Percentiles rank a stretch among this genome's conserved stretches.
These are phyloP conservation scores for Firmiana major DNA, from an alignment of 345 rosid genomes.

Conservation along the genomic window DNA sequence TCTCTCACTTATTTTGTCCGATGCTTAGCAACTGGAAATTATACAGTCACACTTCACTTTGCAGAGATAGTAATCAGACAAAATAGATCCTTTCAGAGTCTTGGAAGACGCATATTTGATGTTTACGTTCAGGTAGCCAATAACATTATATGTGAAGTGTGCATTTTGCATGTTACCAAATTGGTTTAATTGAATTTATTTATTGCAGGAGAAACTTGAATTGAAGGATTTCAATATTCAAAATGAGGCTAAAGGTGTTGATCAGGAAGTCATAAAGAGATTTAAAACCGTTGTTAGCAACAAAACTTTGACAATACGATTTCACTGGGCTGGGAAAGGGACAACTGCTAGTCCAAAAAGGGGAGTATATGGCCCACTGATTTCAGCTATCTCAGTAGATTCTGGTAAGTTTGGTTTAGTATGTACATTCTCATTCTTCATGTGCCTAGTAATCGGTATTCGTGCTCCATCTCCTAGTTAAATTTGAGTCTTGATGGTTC, in stretches of 20 bases:
- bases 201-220: conserved; percentile 30
- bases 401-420: conserved; percentile 21
- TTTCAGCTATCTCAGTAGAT: conserved; percentile 44
- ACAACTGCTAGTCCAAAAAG: conserved; percentile 30
- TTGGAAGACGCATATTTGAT: conserved; percentile 48
- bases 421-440: background rate
- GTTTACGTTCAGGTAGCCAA: conserved; percentile 48
- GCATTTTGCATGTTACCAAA: background rate
- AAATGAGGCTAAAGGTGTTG: conserved; percentile 29
- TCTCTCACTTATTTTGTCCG: conserved; percentile 48
- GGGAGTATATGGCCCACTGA: conserved; percentile 43
- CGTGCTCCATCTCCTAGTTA: conserved; percentile 1
- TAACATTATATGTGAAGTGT: background rate
- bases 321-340: conserved; percentile 47
- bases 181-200: background rate
- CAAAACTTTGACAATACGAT: conserved; percentile 35
- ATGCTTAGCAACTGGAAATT: conserved; percentile 52
- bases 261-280: conserved; percentile 9
- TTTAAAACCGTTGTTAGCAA: conserved; percentile 25
- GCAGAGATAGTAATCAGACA: conserved; percentile 46
- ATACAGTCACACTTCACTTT: conserved; percentile 52
- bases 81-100: conserved; percentile 33
- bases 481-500: background rate
- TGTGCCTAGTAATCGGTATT: too few relatives aligned
- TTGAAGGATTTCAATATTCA: conserved; percentile 31